Conservation (phyloP, 129 eudicot genomes). For the Glebionis coronaria region DNA sequence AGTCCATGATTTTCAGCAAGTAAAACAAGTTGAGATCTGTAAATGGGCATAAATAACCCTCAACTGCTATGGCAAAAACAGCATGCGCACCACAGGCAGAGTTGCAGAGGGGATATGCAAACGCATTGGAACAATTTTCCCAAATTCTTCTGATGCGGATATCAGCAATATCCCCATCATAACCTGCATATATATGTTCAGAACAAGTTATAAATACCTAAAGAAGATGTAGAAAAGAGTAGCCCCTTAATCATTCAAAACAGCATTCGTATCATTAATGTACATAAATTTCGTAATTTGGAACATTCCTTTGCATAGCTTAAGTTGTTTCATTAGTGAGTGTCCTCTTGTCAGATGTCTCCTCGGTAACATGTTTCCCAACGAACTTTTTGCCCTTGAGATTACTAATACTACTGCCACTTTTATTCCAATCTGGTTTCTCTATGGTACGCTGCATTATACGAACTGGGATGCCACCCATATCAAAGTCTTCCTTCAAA, state of each 20-base stretch:
- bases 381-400: constrained; percentile 34
- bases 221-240: too few species aligned
- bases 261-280: not conserved
- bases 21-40: too few species aligned
- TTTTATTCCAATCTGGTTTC: constrained; percentile 25
- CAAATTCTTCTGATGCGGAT: too few species aligned
- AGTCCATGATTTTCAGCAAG: too few species aligned
- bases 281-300: constrained; percentile 2
- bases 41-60: too few species aligned
- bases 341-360: constrained; percentile 61
- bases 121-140: too few species aligned
- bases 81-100: too few species aligned
- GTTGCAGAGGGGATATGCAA: too few species aligned
- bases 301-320: not conserved
- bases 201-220: too few species aligned
- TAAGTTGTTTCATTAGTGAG: constrained; percentile 23
- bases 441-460: constrained; percentile 60
- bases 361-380: constrained; percentile 33
- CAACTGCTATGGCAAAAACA: too few species aligned
- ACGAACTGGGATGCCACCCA: constrained; percentile 91
- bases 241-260: not conserved
- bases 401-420: constrained; percentile 17
- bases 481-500: constrained; percentile 85
- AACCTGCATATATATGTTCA: too few species aligned
- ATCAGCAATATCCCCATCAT: too few species aligned